Evolutionary conservation across 805 yeast genomes (phyloP).

Genomic region (Ogataea chonburiensis): DNA sequence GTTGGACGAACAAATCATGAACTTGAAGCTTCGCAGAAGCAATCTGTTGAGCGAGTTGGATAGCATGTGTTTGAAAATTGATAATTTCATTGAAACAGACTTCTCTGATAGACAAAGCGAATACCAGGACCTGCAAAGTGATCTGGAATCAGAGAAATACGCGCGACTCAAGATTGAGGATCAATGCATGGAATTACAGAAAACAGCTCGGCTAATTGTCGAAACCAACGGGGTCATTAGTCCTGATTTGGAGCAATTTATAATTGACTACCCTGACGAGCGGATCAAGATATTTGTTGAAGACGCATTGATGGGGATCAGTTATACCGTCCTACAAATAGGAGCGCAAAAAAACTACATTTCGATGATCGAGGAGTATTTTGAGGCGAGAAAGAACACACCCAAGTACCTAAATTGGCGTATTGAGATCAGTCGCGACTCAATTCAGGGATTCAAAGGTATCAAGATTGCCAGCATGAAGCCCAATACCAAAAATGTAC

Average conservation of each 20-base stretch:
- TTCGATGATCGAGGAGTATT: conserved; percentile 3
- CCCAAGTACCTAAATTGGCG: conserved; percentile 6
- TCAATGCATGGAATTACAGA: conserved; percentile 22
- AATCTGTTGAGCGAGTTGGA: conserved; percentile 12
- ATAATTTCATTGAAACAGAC: conserved; percentile 12
- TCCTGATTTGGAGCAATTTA: not conserved
- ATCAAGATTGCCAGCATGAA: conserved; percentile 2
- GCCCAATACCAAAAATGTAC: conserved; percentile 2
- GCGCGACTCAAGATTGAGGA: conserved; percentile 26
- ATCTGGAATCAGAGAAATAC: conserved; percentile 16
- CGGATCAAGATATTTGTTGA: conserved; percentile 16
- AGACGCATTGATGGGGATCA: conserved; percentile 13
- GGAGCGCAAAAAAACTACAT: not conserved
- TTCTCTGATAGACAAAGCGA: not conserved
- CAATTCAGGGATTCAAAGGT: not conserved
- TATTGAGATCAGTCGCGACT: conserved; percentile 2
- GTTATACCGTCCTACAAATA: conserved; percentile 10
- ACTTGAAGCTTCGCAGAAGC: conserved; percentile 14
- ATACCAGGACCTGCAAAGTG: conserved; percentile 5
- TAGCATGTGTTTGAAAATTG: conserved; percentile 4
- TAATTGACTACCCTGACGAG: conserved; percentile 1
- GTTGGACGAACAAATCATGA: conserved; percentile 16
- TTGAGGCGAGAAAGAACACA: conserved; percentile 1
- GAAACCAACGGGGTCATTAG: conserved; percentile 3
- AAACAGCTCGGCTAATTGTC: conserved; percentile 17